Base-by-base conservation (phyloP, 495 filamentous ascomycete species). In the Neurospora tetrasperma region DNA sequence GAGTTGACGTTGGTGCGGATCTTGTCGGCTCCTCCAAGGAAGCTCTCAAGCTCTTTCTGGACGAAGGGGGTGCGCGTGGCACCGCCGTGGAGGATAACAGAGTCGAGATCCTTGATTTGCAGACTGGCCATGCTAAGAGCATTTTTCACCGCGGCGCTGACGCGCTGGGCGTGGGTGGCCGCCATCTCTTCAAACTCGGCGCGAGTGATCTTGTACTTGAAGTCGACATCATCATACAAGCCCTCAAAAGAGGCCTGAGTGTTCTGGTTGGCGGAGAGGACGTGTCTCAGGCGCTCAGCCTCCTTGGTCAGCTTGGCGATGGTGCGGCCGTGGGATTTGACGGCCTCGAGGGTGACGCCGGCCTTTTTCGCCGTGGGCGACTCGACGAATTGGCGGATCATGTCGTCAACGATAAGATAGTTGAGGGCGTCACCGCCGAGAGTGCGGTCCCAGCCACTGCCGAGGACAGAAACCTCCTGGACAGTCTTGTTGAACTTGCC, bases 401-500 rank as follows among this genome's bases (percentile, higher is more conserved):
- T 95, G 79, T 98, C 90, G 73, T 96, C 86, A 43, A 97, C 86
- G 75, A 99, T 91, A 70, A 97, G 84, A 59, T 90, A 88, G 78
- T 98, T 99, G 75, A 98, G 85, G 43, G 90, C 86, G 77, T 99
- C 96, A 23, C 96, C 96, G 41, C 96, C 96, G 16, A 99, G 89
- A 2, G 90, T 91, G 77, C 88, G 89, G 77, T 98, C 95, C 93
- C 94, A 98, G 46, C 93, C 92, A 71, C 87, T 85, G 70, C 94
- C 96, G 70, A 98, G 74, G 68, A 97, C 93, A 66, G 91, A 88
- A 35, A 98, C 89, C 82, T 98, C 96, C 80, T 98, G 96, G 69
- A 98, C 82, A 14, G 94, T 97, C 86, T 99, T 99, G 84, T 97
- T 99, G 86, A 89, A 96, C 76, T 90, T 91, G 62, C 96, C 94